Percentiles rank a stretch among this genome's conserved stretches.
phyloP scores from a whole-genome alignment of 352 stramenopile species.

The Thraustochytrium striatum region DNA sequence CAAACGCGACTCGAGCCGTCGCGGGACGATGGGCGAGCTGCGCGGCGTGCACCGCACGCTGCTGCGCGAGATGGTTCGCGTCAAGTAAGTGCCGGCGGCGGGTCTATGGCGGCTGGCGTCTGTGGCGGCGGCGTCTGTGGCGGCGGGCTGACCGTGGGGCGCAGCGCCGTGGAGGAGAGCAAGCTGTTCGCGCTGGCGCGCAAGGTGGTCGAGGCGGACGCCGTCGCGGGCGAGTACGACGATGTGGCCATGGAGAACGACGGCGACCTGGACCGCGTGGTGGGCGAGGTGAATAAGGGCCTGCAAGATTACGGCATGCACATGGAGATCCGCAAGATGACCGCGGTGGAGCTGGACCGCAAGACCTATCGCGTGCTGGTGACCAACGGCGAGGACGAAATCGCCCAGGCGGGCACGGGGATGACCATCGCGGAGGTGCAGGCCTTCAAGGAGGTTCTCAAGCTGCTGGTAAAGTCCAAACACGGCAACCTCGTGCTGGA shows the following conservation, averaged over 20 bases:
- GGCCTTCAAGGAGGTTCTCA: not conserved
- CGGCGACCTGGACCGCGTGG: not conserved
- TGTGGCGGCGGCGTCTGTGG: too few relatives aligned
- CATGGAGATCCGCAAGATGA: constrained; percentile 2
- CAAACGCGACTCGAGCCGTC: not conserved
- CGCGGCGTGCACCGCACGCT: too few relatives aligned
- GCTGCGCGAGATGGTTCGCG: too few relatives aligned
- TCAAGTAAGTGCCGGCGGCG: too few relatives aligned
- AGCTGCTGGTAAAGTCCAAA: not conserved
- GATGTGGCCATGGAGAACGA: not conserved
- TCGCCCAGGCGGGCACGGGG: not conserved
- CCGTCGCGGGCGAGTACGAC: not conserved
- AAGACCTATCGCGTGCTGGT: constrained; percentile 15
- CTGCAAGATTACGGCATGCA: not conserved
- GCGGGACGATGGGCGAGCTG: too few relatives aligned
- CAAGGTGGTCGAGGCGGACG: not conserved
- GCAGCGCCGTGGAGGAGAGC: not conserved
- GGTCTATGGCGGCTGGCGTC: too few relatives aligned
- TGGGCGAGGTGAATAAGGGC: not conserved
- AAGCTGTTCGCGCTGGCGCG: not conserved
- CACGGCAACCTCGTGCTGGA: not conserved
- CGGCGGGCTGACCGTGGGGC: too few relatives aligned
- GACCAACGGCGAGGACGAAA: not conserved
- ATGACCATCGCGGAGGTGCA: not conserved
- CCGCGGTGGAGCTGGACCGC: not conserved